Evolutionary conservation across 306 rosid genomes (phyloP).

Genomic region (Chamaecrista fasciculata): DNA sequence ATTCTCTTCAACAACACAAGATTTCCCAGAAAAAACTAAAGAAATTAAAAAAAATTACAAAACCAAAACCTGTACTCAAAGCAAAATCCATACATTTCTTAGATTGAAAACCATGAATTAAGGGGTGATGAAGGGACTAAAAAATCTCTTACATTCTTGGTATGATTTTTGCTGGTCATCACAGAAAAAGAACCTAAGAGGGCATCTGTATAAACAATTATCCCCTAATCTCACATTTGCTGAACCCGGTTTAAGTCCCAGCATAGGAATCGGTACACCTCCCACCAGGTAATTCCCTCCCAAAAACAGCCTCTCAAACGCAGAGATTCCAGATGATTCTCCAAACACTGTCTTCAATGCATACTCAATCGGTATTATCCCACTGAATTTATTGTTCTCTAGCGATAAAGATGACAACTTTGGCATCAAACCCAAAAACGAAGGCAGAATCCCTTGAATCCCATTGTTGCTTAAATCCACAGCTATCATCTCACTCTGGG

Average conservation of each 20-base stretch:
- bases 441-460: constrained; percentile 54
- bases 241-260: constrained; percentile 53
- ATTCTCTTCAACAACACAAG: too few species aligned
- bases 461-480: constrained; percentile 71
- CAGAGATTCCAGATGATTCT: constrained; percentile 36
- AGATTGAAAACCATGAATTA: constrained; percentile 5
- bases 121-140: constrained; percentile 49
- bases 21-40: too few species aligned
- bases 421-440: constrained; percentile 60
- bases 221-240: constrained; percentile 58
- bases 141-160: constrained; percentile 43
- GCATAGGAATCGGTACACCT: constrained; percentile 56
- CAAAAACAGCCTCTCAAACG: constrained; percentile 60
- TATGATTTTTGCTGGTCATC: constrained; percentile 64
- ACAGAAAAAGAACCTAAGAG: constrained; percentile 65
- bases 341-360: constrained; percentile 69
- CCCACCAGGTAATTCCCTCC: constrained; percentile 75
- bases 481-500: constrained; percentile 52
- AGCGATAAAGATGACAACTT: constrained; percentile 70
- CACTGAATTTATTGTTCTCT: constrained; percentile 67
- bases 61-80: too few species aligned
- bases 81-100: too few species aligned
- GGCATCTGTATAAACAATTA: constrained; percentile 74
- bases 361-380: constrained; percentile 69
- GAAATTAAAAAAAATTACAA: too few species aligned